phyloP scores from a whole-genome alignment of 148 eudicot species.

The Rhododendron ferrugineum region DNA sequence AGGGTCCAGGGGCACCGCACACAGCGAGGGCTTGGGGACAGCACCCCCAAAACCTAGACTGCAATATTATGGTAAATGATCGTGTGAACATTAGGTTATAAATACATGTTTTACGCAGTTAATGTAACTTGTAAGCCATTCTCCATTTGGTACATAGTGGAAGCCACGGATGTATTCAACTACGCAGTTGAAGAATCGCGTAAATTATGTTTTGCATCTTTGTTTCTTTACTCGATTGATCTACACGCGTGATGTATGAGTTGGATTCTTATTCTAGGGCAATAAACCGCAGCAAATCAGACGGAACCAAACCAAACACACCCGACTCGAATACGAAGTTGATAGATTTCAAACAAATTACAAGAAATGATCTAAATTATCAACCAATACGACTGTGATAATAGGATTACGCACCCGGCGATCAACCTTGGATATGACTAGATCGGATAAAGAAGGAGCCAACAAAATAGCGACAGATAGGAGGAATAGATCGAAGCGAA shows the following conservation, averaged over 20 bases:
- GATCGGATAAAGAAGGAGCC: constrained; percentile 60
- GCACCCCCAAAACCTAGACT: neutral
- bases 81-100: too few relatives aligned
- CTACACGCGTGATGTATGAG: neutral
- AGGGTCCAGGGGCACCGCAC: neutral
- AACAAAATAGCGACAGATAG: constrained; percentile 27
- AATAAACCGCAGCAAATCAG: neutral
- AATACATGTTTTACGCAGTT: too few relatives aligned
- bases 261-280: neutral
- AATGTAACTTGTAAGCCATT: neutral
- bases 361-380: neutral
- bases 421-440: constrained; percentile 72
- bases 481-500: constrained; percentile 33
- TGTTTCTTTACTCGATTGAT: neutral
- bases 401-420: constrained; percentile 52
- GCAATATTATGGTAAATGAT: too few relatives aligned
- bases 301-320: neutral
- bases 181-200: neutral
- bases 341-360: neutral
- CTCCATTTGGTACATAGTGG: neutral
- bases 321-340: neutral
- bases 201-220: neutral
- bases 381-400: neutral
- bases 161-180: neutral
- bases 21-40: neutral